Base-by-base conservation (phyloP, 2,329 filamentous ascomycete species). In the Colletotrichum horii region DNA sequence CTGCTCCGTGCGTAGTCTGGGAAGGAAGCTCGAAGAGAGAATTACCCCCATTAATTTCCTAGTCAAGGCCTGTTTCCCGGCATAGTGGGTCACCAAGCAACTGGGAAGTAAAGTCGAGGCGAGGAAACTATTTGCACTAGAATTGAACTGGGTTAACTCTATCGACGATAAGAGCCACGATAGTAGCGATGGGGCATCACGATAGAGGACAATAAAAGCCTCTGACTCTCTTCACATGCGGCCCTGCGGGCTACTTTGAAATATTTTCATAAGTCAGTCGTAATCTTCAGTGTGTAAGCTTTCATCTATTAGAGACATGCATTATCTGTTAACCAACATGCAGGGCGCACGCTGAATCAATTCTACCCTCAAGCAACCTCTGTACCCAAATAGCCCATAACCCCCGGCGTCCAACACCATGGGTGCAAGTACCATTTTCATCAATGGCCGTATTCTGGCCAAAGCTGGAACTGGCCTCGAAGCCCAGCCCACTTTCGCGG, bases 391-490 rank as follows among this genome's bases (percentile, higher is more conserved):
- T 8, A 52, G 11, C 43, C 32, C 32, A 34, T 34, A 52, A 52
- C 11, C 11, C 43, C 43, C 1, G n/a, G 1, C 6, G n/a, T 52
- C n/a, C 43, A 52, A 14, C 15, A 58, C 3, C 16, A 76, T 76
- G 65, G 11, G 24, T 24, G 12, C 16, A 26, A 19, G 24, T 15
- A 56, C 72, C 7, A 70, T 83, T 15, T 79, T 83, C 43, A 74
- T 78, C 32, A 83, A 83, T 74, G 82, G 81, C 32, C 80, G 77
- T 52, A 80, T 83, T 70, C 75, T 83, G 36, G 75, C 79, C 15
- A 79, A 77, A 68, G 75, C 75, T 16, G 79, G 77, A 22, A 78
- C 76, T 62, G 79, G 79, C 56, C 72, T 82, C 67, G 67, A 77
- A 11, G 79, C 78, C 9, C n/a, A 73, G 24, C 26, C 74, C 4